Evolutionary conservation across 768 basidiomycete species (phyloP).

Genomic region (Boletales sp.): DNA sequence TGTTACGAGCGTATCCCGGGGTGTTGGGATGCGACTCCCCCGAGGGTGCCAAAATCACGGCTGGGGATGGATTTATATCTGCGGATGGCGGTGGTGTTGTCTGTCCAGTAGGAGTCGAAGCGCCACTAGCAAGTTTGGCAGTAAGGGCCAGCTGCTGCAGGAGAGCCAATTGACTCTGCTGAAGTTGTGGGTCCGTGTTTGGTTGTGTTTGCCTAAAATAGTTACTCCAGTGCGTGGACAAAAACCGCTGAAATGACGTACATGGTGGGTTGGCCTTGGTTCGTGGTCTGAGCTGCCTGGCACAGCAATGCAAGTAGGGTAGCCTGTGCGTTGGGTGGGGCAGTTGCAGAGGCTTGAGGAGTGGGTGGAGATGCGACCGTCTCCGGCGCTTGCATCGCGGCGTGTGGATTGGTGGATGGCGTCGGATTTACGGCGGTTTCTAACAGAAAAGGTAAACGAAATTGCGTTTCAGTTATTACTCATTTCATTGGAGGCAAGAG

Average conservation of each 20-base stretch:
- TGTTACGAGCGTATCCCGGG: constrained; percentile 31
- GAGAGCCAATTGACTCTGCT: constrained; percentile 60
- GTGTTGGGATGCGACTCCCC: constrained; percentile 26
- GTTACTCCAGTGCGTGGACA: not conserved
- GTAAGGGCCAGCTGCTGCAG: constrained; percentile 75
- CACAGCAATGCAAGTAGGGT: constrained; percentile 67
- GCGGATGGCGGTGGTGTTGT: constrained; percentile 25
- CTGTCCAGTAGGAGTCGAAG: constrained; percentile 19
- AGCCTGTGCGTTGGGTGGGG: constrained; percentile 47
- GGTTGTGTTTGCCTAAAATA: constrained; percentile 56
- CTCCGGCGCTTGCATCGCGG: constrained; percentile 30
- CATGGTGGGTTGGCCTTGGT: constrained; percentile 29
- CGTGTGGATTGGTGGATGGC: constrained; percentile 37
- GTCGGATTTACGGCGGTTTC: constrained; percentile 43
- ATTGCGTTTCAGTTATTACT: constrained; percentile 61
- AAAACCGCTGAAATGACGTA: constrained; percentile 28
- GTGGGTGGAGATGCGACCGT: constrained; percentile 25
- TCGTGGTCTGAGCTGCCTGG: constrained; percentile 53
- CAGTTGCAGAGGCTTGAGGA: constrained; percentile 23
- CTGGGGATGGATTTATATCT: not conserved
- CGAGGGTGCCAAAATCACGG: not conserved
- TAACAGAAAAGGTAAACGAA: constrained; percentile 56
- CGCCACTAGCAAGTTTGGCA: constrained; percentile 40
- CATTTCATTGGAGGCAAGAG: constrained; percentile 44
- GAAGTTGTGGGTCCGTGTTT: constrained; percentile 49